Base-by-base conservation (phyloP, 2,329 filamentous ascomycete genomes). In the Aspergillus sp. region DNA sequence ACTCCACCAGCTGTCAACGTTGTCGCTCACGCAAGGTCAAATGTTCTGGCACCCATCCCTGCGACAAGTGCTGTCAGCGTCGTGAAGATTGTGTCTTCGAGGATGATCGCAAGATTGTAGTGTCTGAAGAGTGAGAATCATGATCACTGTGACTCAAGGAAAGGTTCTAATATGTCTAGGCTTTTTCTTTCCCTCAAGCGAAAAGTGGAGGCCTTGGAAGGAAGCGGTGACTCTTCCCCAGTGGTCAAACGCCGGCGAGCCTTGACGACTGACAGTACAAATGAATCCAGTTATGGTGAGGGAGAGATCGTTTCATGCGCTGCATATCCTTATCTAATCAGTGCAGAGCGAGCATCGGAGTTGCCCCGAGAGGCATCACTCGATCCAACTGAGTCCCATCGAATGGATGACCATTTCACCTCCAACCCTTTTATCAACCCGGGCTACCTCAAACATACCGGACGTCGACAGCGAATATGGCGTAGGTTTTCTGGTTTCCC, bases 61-160 rank as follows among this genome's bases (percentile, higher is more conserved):
- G 75, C 60, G 71, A 74, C 50, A 71, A 73, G 21, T 78, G 76
- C 62, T 71, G 64, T 30, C 73, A 74, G 57, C 70, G 75, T 47
- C 71, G 68, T n/a, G 70, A 74, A 10, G 62, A 68, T 4, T 78
- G 76, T 59, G 69, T 68, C 21, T 78, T 78, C 49, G 74, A 78
- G 49, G 71, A 74, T 39, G 76, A 79, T 39, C 75, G 79, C 36
- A 80, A 81, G 59, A 72, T 81, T 23, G 66, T 80, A 7, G 78
- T 81, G 2, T 79, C 78, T 8, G 71, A 75, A 68, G 77, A 75
- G 78, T 79, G 66, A 21, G 53, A 10, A 25, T 15, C 21, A 23
- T 11, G 39, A 8, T 13, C 23, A 1, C 23, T 25, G 23, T 25
- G 23, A 7, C 23, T 25, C 5, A 25, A 25, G 23, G 23, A 25